Evolutionary conservation across 805 yeast genomes (phyloP), one percentile per base, ranked within the genome.

Genomic region (Wickerhamomyces alni): DNA sequence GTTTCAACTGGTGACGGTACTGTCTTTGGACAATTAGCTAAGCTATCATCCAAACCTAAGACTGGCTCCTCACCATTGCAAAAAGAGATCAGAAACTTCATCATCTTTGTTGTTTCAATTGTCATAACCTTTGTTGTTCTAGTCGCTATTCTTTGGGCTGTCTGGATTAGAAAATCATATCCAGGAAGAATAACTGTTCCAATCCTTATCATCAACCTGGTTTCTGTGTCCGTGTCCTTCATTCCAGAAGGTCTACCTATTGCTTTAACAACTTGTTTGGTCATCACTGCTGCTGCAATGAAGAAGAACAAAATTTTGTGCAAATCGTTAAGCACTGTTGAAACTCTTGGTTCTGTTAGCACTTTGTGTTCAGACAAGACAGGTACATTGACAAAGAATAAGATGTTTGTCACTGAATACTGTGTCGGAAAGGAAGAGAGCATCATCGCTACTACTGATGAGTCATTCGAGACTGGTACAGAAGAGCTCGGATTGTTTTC

Each of bases 341-440:
- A 77, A 52, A 76, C 82, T 15, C 60, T 77, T 46, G 83, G 82
- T 13, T 66, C 75, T 13, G 73, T 75, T 17, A 71, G 72, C 50
- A 76, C 54, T 37, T 47, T 66, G 28, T 67, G 70, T 44, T 61
- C 65, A 22, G 72, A 66, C 42, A 67, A 67, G 42, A 67, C 72
- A 7, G 72, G 72, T 13, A 67, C 72, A 5, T 57, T 75, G 35
- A 75, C 82, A 21, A 63, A 72, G 46, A 74, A 74, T 51, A 63
- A 64, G 41, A 72, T 74, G 74, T 43, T 57, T 22, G 72, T 67
- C 2, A 65, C 67, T 2, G 49, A 57, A 34, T 36, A 44, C 26
- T 24, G 35, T 17, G 36, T 42, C 32, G 48, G 46, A 28, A 36
- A 25, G 17, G 36, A 28, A 12, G 40, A 36, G 4, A 33, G 29